A percentile compares a stretch with the other conserved stretches of the same genome.
Evolutionary conservation across 2,329 filamentous ascomycete species (phyloP).

Genomic region (Colletotrichum ledebouriae): DNA sequence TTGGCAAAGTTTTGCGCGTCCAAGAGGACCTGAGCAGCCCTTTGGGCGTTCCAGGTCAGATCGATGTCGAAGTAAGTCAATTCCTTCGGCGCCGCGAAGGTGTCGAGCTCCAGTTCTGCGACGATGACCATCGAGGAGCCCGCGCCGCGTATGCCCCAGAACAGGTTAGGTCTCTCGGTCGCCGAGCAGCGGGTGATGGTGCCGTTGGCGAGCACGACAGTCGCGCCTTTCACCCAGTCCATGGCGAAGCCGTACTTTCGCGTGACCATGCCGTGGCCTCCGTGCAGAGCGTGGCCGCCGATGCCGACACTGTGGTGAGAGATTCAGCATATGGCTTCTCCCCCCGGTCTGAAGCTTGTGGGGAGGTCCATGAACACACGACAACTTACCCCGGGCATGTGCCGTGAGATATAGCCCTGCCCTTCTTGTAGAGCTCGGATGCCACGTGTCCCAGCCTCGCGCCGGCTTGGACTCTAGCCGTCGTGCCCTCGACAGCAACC

Average conservation of each 20-base stretch:
- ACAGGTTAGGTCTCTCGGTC: slow-evolving; percentile 55
- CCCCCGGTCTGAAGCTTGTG: accelerated
- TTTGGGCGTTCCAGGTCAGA: slow-evolving; percentile 9
- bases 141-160: slow-evolving; percentile 59
- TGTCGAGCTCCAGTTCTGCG: slow-evolving; percentile 54
- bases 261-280: slow-evolving; percentile 54
- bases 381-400: slow-evolving; percentile 63
- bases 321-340: not conserved
- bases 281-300: slow-evolving; percentile 56
- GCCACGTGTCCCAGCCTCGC: slow-evolving; percentile 64
- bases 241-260: slow-evolving; percentile 48
- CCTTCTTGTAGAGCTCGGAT: slow-evolving; percentile 54
- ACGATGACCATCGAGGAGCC: slow-evolving; percentile 59
- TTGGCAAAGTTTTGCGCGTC: slow-evolving; percentile 24
- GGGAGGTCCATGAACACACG: not conserved
- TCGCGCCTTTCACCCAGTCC: slow-evolving; percentile 53
- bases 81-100: slow-evolving; percentile 52
- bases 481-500: slow-evolving; percentile 55
- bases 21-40: slow-evolving; percentile 3
- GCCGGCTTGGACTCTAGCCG: slow-evolving; percentile 61
- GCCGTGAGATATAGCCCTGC: slow-evolving; percentile 61
- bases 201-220: slow-evolving; percentile 54
- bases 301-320: slow-evolving; percentile 52
- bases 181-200: slow-evolving; percentile 50
- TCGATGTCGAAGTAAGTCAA: slow-evolving; percentile 47